A percentile compares a stretch with the other conserved stretches of the same genome.
Evolutionary conservation across 1,284 basidiomycete species (phyloP).

Genomic region (Abortiporus biennis): DNA sequence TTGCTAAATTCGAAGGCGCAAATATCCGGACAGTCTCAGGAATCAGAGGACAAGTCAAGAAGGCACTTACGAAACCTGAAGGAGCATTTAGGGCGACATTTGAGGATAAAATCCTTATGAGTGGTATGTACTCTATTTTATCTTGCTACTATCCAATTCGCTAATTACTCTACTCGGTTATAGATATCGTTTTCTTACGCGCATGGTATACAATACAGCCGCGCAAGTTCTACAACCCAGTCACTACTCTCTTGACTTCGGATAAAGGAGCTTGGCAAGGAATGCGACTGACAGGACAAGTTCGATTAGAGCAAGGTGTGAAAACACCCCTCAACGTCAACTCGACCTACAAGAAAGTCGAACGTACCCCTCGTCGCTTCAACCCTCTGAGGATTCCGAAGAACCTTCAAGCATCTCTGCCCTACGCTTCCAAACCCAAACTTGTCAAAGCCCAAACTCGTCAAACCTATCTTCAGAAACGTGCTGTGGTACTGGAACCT

Average conservation of each 20-base stretch:
- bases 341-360: slow-evolving; percentile 84
- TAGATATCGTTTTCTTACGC: slow-evolving; percentile 93
- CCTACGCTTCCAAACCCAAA: slow-evolving; percentile 92
- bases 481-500: slow-evolving; percentile 91
- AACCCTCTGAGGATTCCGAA: slow-evolving; percentile 88
- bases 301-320: slow-evolving; percentile 78
- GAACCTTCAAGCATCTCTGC: slow-evolving; percentile 84
- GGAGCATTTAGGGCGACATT: slow-evolving; percentile 96
- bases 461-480: slow-evolving; percentile 85
- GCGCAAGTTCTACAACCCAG: slow-evolving; percentile 94
- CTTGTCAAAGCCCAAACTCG: slow-evolving; percentile 68
- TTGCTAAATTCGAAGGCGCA: slow-evolving; percentile 98
- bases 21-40: slow-evolving; percentile 94
- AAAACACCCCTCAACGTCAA: slow-evolving; percentile 83
- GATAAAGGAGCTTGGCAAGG: slow-evolving; percentile 81
- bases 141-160: neutral
- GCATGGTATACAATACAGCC: slow-evolving; percentile 98
- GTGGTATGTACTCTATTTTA: slow-evolving; percentile 51
- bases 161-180: slow-evolving; percentile 6
- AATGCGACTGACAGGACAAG: slow-evolving; percentile 94
- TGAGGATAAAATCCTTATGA: slow-evolving; percentile 96
- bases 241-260: slow-evolving; percentile 83
- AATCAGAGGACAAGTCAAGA: slow-evolving; percentile 95
- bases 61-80: slow-evolving; percentile 89
- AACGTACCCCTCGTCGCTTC: slow-evolving; percentile 81